Conservation (phyloP, 805 yeast species). For the Candida takata region DNA sequence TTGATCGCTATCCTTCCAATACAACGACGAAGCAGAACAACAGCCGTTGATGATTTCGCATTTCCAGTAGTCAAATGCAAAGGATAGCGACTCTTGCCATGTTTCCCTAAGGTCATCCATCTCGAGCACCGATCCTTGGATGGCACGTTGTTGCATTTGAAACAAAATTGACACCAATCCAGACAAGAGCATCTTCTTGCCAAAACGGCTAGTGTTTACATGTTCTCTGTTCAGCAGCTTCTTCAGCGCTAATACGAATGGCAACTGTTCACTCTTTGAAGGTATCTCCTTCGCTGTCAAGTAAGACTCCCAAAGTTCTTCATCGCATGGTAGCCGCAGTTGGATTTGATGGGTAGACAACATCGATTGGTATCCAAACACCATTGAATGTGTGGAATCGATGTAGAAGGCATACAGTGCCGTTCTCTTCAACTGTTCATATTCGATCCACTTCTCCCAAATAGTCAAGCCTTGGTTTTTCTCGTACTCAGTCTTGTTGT, state of each 20-base stretch:
- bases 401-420: conserved; percentile 77
- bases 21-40: conserved; percentile 20
- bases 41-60: conserved; percentile 35
- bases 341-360: conserved; percentile 56
- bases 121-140: conserved; percentile 47
- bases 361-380: conserved; percentile 65
- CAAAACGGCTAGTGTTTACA: conserved; percentile 45
- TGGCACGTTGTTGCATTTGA: conserved; percentile 67
- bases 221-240: conserved; percentile 46
- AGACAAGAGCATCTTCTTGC: conserved; percentile 57
- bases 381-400: conserved; percentile 71
- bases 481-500: conserved; percentile 25
- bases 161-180: conserved; percentile 62
- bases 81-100: conserved; percentile 68
- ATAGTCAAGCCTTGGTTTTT: conserved; percentile 28
- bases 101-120: conserved; percentile 34
- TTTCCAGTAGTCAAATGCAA: conserved; percentile 67
- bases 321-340: conserved; percentile 56
- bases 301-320: conserved; percentile 47
- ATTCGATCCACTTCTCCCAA: conserved; percentile 69
- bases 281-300: conserved; percentile 24
- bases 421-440: conserved; percentile 69
- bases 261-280: conserved; percentile 24
- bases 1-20: conserved; percentile 16
- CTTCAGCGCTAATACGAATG: conserved; percentile 53